Conservation (phyloP, 768 basidiomycete genomes). For the Chalciporus sphaerocephalus region DNA sequence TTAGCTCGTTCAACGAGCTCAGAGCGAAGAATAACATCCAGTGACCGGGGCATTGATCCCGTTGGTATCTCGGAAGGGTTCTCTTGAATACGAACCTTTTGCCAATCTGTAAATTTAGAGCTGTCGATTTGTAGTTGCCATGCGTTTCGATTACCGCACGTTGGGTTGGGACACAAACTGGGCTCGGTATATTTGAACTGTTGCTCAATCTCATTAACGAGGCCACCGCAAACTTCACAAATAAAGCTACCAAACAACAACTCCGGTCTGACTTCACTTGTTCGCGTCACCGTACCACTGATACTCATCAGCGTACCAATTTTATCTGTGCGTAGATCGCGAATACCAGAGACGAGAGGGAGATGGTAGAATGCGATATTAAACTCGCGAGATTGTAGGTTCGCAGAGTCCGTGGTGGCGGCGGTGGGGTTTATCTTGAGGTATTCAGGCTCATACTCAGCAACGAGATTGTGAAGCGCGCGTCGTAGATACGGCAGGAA, state of each 20-base stretch:
- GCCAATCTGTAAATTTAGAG: constrained; percentile 98
- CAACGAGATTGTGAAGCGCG: constrained; percentile 84
- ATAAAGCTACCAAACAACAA: constrained; percentile 89
- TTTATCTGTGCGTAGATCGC: constrained; percentile 86
- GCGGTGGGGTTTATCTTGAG: constrained; percentile 90
- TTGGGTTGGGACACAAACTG: constrained; percentile 87
- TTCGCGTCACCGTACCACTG: constrained; percentile 94
- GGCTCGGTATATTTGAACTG: constrained; percentile 99
- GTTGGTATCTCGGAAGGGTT: constrained; percentile 99
- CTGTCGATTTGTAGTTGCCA: constrained; percentile 97
- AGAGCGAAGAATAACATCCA: constrained; percentile 92
- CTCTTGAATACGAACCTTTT: constrained; percentile 98
- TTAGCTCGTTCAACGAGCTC: constrained; percentile 99
- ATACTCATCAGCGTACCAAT: constrained; percentile 95
- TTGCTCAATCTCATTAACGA: constrained; percentile 92
- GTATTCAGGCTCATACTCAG: constrained; percentile 88
- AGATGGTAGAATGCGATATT: constrained; percentile 93
- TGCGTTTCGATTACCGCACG: constrained; percentile 82
- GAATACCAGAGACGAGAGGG: constrained; percentile 90
- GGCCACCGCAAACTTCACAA: constrained; percentile 82
- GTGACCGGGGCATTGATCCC: constrained; percentile 94
- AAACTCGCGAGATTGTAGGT: constrained; percentile 90
- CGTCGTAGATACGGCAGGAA: constrained; percentile 93
- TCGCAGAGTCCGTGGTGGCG: constrained; percentile 81
- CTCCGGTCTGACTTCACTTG: constrained; percentile 96